Conservation (phyloP, 345 rosid genomes). For the Erysimum cheiranthoides region DNA sequence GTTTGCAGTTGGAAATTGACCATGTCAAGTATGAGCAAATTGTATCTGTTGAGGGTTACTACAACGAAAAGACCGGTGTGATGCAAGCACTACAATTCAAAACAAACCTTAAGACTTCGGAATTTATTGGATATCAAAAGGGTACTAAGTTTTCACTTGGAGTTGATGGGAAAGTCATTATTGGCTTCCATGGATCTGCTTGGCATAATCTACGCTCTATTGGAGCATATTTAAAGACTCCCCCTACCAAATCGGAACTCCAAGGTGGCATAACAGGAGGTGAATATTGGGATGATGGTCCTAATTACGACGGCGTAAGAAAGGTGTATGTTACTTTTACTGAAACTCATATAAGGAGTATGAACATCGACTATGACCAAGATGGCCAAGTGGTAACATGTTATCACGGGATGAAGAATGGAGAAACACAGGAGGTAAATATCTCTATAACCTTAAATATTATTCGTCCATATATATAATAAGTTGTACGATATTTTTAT, state of each 20-base stretch:
- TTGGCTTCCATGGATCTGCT: slow-evolving; percentile 33
- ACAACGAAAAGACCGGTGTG: background rate
- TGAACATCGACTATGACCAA: slow-evolving; percentile 33
- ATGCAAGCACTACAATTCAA: slow-evolving; percentile 34
- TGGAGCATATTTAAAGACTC: slow-evolving; percentile 25
- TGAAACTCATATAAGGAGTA: slow-evolving; percentile 34
- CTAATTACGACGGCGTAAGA: slow-evolving; percentile 26
- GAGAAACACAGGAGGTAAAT: slow-evolving; percentile 40
- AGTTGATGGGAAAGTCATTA: background rate
- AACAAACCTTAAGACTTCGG: slow-evolving; percentile 16
- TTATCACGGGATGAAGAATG: slow-evolving; percentile 33
- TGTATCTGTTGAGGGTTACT: slow-evolving; percentile 26
- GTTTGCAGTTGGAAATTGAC: slow-evolving; percentile 31
- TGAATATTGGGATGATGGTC: slow-evolving; percentile 31
- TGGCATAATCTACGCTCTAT: background rate
- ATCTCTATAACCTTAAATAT: background rate
- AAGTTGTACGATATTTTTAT: background rate
- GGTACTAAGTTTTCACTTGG: slow-evolving; percentile 31
- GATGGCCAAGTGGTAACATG: slow-evolving; percentile 17
- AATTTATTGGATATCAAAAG: slow-evolving; percentile 36
- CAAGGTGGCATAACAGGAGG: slow-evolving; percentile 26
- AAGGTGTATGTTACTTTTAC: slow-evolving; percentile 31
- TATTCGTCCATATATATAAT: background rate
- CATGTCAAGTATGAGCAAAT: slow-evolving; percentile 13
- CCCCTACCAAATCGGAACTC: slow-evolving; percentile 30